Base-by-base conservation (phyloP, 2,329 filamentous ascomycete genomes). In the Pseudocercospora fuligena region DNA sequence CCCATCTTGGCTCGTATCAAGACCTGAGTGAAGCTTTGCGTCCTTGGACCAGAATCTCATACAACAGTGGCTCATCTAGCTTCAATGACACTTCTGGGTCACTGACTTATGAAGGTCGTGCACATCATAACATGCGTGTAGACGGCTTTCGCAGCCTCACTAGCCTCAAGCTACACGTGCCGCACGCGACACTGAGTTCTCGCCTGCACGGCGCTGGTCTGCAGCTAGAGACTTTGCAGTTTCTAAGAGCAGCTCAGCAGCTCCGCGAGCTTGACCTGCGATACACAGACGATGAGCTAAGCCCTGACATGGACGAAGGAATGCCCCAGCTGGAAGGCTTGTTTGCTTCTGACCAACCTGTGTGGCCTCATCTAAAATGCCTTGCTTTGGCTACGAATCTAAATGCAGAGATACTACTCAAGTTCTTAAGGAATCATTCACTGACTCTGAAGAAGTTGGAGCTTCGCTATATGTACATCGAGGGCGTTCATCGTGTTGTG, bases 381-480 rank as follows among this genome's bases (percentile, higher is more conserved):
- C 61, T 68, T 27, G 43, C 43, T 2, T 36, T 74, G 9, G 63
- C 64, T 16, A 66, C 70, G 9, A 70, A 66, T 27, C 54, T 68
- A 14, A 69, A 68, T 9, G 66, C 70, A 21, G 58, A 68, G 36
- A 67, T 66, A 25, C 54, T 75, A 56, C 27, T 72, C 40, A 54
- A 62, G 6, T 71, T 73, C n/a, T 63, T 71, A 3, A 31, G 47
- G 14, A 60, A 60, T 21, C 71, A 74, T 40, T 49, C 70, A 2
- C 33, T n/a, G 21, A 61, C 60, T 8, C 54, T 67, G 9, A 51
- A 43, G 36, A 23, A 33, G 14, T 63, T 69, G 25, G 63, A 69
- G 47, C 68, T 71, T 14, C 66, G 64, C 16, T 64, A 70, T 54
- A 69, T 70, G 68, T 60, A 61, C 27, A 47, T 73, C 21, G 60